Evolutionary conservation across 202 grass and related monocot species (phyloP), one percentile per base, ranked within the genome.

Genomic region (Hordeum pubiflorum): DNA sequence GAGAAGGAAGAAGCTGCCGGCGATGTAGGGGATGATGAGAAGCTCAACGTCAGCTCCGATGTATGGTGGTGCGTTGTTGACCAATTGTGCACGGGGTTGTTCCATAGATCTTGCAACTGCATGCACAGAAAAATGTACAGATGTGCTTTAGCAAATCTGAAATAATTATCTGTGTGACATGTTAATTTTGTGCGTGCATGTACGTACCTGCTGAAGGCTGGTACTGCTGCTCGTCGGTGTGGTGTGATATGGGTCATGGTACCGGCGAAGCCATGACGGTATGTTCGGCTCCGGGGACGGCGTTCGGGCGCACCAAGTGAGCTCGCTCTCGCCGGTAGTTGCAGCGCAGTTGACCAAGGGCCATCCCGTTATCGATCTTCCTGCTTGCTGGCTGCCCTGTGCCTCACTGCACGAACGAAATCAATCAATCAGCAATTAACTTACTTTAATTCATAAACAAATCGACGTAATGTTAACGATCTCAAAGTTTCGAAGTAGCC

Each of bases 11-110:
- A 87, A 82, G 84, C 22, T 9, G 69, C 66, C 23, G 84, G 75
- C 29, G 77, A 76, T 46, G 76, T 20, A n/a, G 78, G 86, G 10
- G 85, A 86, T 14, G 89, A 87, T 17, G 89, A 87, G 84, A 94
- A 92, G 63, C 85, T 92, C 74, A 97, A 23, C 17, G 91, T 92
- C 29, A 89, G 83, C 71, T 94, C 88, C 0, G 89, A 92, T 41
- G 91, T 74, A 56, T 81, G 76, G 69, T 48, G 69, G 12, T 86
- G 44, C 58, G 73, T 69, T 7, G 70, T 21, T 36, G 89, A 83
- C 84, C 56, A 80, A 72, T 58, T 85, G 38, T 33, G 78, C 29
- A 41, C 75, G 3, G 69, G 70, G 65, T 87, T 92, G 65, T 87
- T 92, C 89, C 86, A 87, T 13, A 55, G 27, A 55, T 74, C 71